Percentiles rank a stretch among this genome's conserved stretches.
phyloP scores from a whole-genome alignment of 148 eudicot genomes.

The Rhododendron mucronatum region DNA sequence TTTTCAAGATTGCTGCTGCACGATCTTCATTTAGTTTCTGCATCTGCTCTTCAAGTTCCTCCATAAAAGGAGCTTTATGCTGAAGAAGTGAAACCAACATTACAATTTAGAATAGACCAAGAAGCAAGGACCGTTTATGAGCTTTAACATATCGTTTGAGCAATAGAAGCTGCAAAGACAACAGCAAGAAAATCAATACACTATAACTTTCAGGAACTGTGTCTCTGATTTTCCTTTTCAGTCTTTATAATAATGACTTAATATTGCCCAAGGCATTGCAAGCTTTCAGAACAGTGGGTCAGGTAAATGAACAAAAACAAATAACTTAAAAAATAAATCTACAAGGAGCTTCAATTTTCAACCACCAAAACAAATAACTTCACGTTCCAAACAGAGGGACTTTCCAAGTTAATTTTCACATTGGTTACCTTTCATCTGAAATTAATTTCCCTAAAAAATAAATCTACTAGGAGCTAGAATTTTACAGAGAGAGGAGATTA shows the following conservation, averaged over 20 bases:
- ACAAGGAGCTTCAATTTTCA: neutral
- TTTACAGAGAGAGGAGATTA: neutral
- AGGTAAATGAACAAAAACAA: too few relatives aligned
- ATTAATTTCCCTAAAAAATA: neutral
- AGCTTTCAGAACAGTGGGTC: neutral
- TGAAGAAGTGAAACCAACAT: constrained; percentile 21
- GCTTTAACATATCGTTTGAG: neutral
- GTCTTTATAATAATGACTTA: neutral
- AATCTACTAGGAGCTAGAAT: neutral
- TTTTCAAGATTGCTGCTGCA: constrained; percentile 59
- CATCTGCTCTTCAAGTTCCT: constrained; percentile 93
- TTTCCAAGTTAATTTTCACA: too few relatives aligned
- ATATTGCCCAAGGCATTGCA: neutral
- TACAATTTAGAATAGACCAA: neutral
- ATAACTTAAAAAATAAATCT: too few relatives aligned
- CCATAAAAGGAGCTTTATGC: constrained; percentile 92
- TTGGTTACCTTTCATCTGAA: neutral
- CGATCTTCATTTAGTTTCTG: constrained; percentile 83
- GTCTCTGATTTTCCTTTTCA: neutral
- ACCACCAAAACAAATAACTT: too few relatives aligned
- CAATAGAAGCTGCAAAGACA: neutral
- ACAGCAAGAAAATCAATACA: neutral
- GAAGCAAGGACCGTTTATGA: neutral
- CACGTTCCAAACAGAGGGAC: too few relatives aligned
- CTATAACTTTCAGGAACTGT: neutral